A percentile compares a stretch with the other conserved stretches of the same genome.
These are phyloP conservation scores for Collybiopsis luxurians DNA, from an alignment of 768 basidiomycete genomes.

Conservation along the genomic window DNA sequence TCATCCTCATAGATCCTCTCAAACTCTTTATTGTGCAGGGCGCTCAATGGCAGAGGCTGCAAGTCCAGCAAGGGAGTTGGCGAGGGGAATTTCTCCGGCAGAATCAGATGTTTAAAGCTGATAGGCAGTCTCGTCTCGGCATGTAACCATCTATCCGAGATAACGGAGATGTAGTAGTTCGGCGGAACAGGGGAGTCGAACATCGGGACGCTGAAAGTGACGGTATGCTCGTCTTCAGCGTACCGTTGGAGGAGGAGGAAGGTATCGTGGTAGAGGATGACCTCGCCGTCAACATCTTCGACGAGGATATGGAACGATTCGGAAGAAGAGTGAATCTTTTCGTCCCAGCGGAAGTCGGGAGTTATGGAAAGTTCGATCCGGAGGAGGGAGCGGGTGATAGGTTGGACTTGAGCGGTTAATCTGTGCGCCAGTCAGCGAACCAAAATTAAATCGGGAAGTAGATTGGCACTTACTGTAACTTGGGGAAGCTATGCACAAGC, in stretches of 20 bases:
- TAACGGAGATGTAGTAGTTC: conserved; percentile 94
- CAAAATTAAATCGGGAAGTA: background rate
- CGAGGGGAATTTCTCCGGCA: conserved; percentile 94
- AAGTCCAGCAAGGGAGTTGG: conserved; percentile 93
- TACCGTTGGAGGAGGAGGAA: conserved; percentile 92
- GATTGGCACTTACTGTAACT: conserved; percentile 64
- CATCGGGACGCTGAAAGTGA: conserved; percentile 95
- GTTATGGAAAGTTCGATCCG: conserved; percentile 91
- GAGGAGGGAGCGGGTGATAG: conserved; percentile 90
- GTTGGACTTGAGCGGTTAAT: conserved; percentile 93
- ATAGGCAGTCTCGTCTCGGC: conserved; percentile 93
- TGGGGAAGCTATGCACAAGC: conserved; percentile 95
- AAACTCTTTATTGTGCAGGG: conserved; percentile 91
- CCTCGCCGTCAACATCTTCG: conserved; percentile 96
- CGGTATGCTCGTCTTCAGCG: conserved; percentile 89
- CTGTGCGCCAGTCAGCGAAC: conserved; percentile 29
- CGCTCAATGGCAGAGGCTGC: conserved; percentile 84
- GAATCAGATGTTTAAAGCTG: conserved; percentile 96
- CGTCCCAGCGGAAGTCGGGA: conserved; percentile 99
- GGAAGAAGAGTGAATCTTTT: conserved; percentile 83
- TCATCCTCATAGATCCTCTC: conserved; percentile 71
- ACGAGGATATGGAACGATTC: conserved; percentile 94
- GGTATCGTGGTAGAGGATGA: conserved; percentile 91
- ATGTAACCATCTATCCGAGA: conserved; percentile 95
- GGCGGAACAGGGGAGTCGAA: conserved; percentile 91